These are phyloP conservation scores for Paramarasmius palmivorus DNA, from an alignment of 1,284 basidiomycete species.

Conservation along the genomic window DNA sequence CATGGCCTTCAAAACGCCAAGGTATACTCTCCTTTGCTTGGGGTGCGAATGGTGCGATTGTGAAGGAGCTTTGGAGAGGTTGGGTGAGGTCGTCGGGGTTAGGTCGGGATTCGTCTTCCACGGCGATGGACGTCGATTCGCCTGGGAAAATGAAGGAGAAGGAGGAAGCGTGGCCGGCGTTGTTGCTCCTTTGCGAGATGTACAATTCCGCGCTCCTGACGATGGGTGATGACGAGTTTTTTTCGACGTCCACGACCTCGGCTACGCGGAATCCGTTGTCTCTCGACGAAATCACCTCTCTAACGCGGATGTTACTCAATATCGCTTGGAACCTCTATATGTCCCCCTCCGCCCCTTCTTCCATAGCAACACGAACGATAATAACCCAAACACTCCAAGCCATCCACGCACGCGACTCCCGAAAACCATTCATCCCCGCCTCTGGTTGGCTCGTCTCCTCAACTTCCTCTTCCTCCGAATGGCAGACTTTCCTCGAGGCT, in stretches of 20 bases:
- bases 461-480: slow-evolving; percentile 25
- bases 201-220: slow-evolving; percentile 88
- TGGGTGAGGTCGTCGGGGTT: slow-evolving; percentile 11
- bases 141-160: too few species aligned
- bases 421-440: slow-evolving; percentile 75
- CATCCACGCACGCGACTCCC: slow-evolving; percentile 84
- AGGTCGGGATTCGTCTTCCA: slow-evolving; percentile 7
- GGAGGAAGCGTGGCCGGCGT: slow-evolving; percentile 55
- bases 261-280: slow-evolving; percentile 70
- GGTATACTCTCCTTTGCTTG: neutral
- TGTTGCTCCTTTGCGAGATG: slow-evolving; percentile 82
- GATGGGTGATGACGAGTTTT: slow-evolving; percentile 98
- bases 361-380: slow-evolving; percentile 21
- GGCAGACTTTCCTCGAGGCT: slow-evolving; percentile 83
- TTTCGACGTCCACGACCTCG: slow-evolving; percentile 42
- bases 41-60: slow-evolving; percentile 10
- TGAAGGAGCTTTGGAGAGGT: slow-evolving; percentile 14
- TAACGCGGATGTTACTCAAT: slow-evolving; percentile 74
- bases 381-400: slow-evolving; percentile 77
- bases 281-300: slow-evolving; percentile 78
- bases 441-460: slow-evolving; percentile 90
- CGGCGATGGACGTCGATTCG: too few species aligned
- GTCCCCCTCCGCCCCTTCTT: slow-evolving; percentile 21
- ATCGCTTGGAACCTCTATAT: slow-evolving; percentile 83
- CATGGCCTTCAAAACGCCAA: slow-evolving; percentile 50